These are phyloP conservation scores for Neofusicoccum laricinum DNA, from an alignment of 2,329 filamentous ascomycete species.

Conservation along the genomic window DNA sequence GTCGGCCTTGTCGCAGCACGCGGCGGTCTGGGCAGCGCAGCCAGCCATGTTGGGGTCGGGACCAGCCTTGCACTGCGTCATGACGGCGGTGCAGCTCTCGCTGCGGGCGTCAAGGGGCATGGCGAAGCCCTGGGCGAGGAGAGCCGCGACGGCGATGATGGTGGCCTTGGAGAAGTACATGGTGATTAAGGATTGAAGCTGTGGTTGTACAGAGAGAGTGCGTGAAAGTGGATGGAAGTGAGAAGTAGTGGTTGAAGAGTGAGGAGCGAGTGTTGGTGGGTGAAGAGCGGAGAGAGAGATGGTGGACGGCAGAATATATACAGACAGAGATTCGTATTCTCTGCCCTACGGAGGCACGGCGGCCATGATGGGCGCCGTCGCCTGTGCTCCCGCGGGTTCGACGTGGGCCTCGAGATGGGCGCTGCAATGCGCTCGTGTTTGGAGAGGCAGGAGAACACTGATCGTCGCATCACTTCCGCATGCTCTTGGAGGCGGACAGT, in stretches of 20 bases:
- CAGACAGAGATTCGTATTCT: neutral
- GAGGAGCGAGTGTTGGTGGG: constrained; percentile 7
- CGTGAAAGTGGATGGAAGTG: neutral
- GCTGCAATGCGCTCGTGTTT: neutral
- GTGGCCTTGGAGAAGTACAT: constrained; percentile 16
- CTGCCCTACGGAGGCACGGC: neutral
- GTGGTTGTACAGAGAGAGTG: neutral
- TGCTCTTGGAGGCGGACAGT: neutral
- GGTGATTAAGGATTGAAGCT: constrained; percentile 8
- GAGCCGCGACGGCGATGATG: constrained; percentile 16
- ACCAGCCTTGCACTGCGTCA: constrained; percentile 1
- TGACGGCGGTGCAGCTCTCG: neutral
- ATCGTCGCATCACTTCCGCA: neutral
- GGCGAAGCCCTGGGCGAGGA: constrained; percentile 9
- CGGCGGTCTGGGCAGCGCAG: neutral
- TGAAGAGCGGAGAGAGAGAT: neutral
- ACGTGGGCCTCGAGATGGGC: neutral
- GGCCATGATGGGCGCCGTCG: neutral
- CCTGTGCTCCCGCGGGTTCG: neutral
- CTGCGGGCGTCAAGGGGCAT: constrained; percentile 6
- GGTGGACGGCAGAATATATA: neutral
- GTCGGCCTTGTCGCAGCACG: neutral
- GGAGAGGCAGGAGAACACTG: constrained; percentile 2
- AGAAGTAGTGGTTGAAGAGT: neutral
- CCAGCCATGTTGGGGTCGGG: constrained; percentile 1